Evolutionary conservation across 2,329 filamentous ascomycete genomes (phyloP), one percentile per base, ranked within the genome.

Genomic region (Phaeosphaeria sp.): DNA sequence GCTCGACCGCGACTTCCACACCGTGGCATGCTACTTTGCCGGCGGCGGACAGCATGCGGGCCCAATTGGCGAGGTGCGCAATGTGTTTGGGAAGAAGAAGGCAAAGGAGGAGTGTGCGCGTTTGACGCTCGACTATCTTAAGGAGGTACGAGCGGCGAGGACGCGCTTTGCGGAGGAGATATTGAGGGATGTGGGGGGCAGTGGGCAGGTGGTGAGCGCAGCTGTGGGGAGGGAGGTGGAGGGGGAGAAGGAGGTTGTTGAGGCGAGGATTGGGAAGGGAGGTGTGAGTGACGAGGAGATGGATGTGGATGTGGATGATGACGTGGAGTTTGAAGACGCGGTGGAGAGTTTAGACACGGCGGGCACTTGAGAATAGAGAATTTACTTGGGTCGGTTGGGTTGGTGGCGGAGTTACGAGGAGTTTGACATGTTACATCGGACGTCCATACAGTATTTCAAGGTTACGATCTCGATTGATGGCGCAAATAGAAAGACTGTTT

Each of bases 71-170:
- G 68, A 78, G 53, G 77, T 82, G 1, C 58, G 69, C 0, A 72
- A 78, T 53, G 69, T 84, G 0, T 80, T 72, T 59, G 83, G 83
- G 2, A 81, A 79, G 74, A 83, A 82, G 69, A 80, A 74, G 48
- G 81, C 82, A 0, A 83, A 80, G 67, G 80, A 84, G 56, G 77
- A 78, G 59, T 79, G 81, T 68, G 82, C 82, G n/a, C 67, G 73
- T 55, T 54, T 71, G 33, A 76, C 82, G 10, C 54, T 81, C 27
- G 63, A 52, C 23, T 73, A 82, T 46, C 62, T 84, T 46, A 67
- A 72, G 51, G 70, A 68, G 17, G 73, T 82, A 36, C 61, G 41
- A 59, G 63, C 59, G 49, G 22, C 57, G 56, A 48, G 74, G 56
- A n/a, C 65, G 52, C 60, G 33, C 43, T 62, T 52, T 39, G 69